Conservation (phyloP, 2,329 filamentous ascomycete species). For the Pseudopithomyces maydicus region DNA sequence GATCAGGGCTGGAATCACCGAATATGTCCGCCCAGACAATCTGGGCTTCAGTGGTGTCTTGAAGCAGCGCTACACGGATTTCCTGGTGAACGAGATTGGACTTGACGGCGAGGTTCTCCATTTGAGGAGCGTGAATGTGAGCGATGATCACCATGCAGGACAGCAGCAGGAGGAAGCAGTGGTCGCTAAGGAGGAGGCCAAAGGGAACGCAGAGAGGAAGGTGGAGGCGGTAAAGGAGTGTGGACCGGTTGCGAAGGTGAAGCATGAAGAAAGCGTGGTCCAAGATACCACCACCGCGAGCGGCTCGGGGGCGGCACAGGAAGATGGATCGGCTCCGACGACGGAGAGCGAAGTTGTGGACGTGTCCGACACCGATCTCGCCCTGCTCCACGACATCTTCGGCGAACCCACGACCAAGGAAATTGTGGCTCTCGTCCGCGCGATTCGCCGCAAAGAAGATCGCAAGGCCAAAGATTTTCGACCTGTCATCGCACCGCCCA, state of each 20-base stretch:
- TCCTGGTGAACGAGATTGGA: slow-evolving; percentile 87
- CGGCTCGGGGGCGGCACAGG: background rate
- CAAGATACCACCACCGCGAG: slow-evolving; percentile 18
- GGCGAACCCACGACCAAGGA: slow-evolving; percentile 55
- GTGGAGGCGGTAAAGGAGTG: slow-evolving; percentile 24
- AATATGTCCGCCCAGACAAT: slow-evolving; percentile 63
- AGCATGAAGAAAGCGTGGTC: slow-evolving; percentile 2
- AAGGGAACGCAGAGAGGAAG: slow-evolving; percentile 19
- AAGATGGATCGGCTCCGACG: background rate
- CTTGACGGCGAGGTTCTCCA: slow-evolving; percentile 78
- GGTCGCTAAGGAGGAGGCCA: slow-evolving; percentile 20
- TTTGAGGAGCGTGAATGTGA: slow-evolving; percentile 57
- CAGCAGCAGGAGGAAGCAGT: slow-evolving; percentile 28
- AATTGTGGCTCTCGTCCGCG: slow-evolving; percentile 61
- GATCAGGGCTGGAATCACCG: slow-evolving; percentile 62
- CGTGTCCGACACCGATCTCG: slow-evolving; percentile 46
- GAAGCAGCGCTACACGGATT: slow-evolving; percentile 85
- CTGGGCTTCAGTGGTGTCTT: slow-evolving; percentile 67
- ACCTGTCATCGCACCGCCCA: slow-evolving; percentile 57
- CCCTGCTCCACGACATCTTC: slow-evolving; percentile 53
- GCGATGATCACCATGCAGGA: slow-evolving; percentile 36
- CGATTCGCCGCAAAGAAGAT: slow-evolving; percentile 58
- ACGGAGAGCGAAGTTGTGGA: slow-evolving; percentile 18
- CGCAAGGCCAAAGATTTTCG: slow-evolving; percentile 63
- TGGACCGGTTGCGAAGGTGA: background rate